A percentile compares a stretch with the other conserved stretches of the same genome.
Conservation (phyloP, 192 early-diverging fungal species). For the Backusella luteola region DNA sequence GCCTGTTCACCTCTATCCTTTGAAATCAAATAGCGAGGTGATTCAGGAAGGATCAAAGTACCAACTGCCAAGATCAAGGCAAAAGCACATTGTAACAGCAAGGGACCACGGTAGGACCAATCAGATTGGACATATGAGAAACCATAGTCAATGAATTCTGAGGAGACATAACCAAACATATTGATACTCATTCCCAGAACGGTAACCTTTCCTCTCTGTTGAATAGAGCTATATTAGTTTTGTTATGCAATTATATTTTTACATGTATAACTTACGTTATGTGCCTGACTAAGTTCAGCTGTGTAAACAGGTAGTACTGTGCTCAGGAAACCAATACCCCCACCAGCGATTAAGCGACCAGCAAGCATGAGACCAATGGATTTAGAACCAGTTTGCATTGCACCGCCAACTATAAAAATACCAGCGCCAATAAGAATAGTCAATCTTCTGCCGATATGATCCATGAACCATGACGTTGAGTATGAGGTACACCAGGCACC, state of each 20-base stretch:
- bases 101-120: conserved; percentile 72
- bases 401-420: conserved; percentile 54
- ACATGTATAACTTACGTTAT: background rate
- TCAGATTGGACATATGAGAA: conserved; percentile 39
- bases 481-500: conserved; percentile 16
- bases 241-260: no score
- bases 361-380: conserved; percentile 44
- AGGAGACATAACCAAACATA: conserved; percentile 20
- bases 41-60: conserved; percentile 77
- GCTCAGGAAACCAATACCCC: conserved; percentile 52
- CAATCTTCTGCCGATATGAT: conserved; percentile 42
- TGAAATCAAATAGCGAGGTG: conserved; percentile 79
- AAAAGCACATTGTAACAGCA: conserved; percentile 80
- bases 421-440: conserved; percentile 48
- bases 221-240: background rate
- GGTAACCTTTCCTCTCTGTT: conserved; percentile 17
- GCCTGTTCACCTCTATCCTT: conserved; percentile 61
- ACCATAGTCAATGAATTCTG: conserved; percentile 52
- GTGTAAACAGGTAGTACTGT: conserved; percentile 35
- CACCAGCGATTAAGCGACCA: conserved; percentile 53
- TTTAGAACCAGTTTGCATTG: conserved; percentile 51
- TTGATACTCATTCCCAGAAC: conserved; percentile 22
- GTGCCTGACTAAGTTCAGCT: conserved; percentile 52
- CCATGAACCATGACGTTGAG: conserved; percentile 19
- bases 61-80: conserved; percentile 65